These are phyloP conservation scores for Phytophthora cryptogea DNA, from an alignment of 352 stramenopile genomes.

Conservation along the genomic window DNA sequence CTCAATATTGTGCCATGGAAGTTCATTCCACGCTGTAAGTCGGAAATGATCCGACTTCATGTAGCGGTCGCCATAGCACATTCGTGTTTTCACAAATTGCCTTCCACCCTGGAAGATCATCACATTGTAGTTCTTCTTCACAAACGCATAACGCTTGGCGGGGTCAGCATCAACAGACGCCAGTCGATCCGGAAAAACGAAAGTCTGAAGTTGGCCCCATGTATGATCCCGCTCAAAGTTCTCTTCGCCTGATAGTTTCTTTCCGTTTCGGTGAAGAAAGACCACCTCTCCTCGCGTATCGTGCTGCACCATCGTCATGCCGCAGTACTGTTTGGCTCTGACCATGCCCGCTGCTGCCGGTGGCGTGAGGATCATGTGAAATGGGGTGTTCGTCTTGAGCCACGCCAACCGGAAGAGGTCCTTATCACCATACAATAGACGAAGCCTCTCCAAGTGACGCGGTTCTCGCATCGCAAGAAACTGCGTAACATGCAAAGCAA, in stretches of 20 bases:
- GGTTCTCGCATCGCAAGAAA: slow-evolving; percentile 48
- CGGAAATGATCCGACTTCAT: slow-evolving; percentile 28
- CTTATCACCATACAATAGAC: slow-evolving; percentile 57
- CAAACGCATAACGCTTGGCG: slow-evolving; percentile 23
- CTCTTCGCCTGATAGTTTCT: slow-evolving; percentile 41
- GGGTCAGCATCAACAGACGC: slow-evolving; percentile 21
- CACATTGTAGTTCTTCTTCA: slow-evolving; percentile 29
- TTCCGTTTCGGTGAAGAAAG: slow-evolving; percentile 57
- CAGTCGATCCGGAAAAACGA: slow-evolving; percentile 27
- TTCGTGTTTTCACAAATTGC: slow-evolving; percentile 34
- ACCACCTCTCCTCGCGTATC: slow-evolving; percentile 36
- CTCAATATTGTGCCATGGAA: slow-evolving; percentile 34
- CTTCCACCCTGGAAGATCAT: slow-evolving; percentile 25
- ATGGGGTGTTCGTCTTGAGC: slow-evolving; percentile 50
- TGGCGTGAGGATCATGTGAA: slow-evolving; percentile 51
- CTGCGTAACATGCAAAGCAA: slow-evolving; percentile 31
- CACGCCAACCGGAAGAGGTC: slow-evolving; percentile 65
- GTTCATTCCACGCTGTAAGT: slow-evolving; percentile 24
- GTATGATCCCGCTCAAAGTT: slow-evolving; percentile 31
- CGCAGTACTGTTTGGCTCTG: slow-evolving; percentile 42
- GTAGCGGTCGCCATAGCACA: slow-evolving; percentile 35
- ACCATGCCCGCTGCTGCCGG: slow-evolving; percentile 42
- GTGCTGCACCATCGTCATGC: slow-evolving; percentile 47
- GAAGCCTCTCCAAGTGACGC: slow-evolving; percentile 34
- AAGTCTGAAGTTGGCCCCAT: slow-evolving; percentile 34